phyloP scores from a whole-genome alignment of 2,329 filamentous ascomycete species.

The Aspergillus brunneoviolaceus region DNA sequence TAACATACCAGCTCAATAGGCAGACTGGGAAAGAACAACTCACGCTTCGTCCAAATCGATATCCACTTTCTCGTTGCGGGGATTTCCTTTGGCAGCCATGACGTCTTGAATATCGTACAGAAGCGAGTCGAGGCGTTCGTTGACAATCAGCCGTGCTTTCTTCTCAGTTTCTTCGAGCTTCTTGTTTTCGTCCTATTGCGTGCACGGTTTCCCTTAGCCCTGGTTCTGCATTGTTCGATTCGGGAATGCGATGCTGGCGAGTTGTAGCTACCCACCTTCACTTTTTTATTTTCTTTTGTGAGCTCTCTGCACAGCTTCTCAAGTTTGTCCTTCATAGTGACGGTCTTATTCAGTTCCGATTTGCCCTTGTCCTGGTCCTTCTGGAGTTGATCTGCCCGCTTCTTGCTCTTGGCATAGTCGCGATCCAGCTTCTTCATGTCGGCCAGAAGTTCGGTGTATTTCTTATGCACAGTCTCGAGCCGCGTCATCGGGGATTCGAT shows the following conservation, averaged over 20 bases:
- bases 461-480: slow-evolving; percentile 84
- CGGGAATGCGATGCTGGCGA: background rate
- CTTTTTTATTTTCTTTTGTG: slow-evolving; percentile 95
- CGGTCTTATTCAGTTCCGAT: slow-evolving; percentile 85
- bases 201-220: slow-evolving; percentile 13
- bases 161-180: slow-evolving; percentile 84
- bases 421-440: slow-evolving; percentile 96
- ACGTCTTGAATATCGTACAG: slow-evolving; percentile 84
- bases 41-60: slow-evolving; percentile 88
- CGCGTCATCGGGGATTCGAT: slow-evolving; percentile 92
- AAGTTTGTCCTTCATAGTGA: slow-evolving; percentile 89
- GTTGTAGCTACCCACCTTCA: slow-evolving; percentile 66
- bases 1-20: slow-evolving; percentile 9
- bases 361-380: slow-evolving; percentile 93
- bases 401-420: slow-evolving; percentile 94
- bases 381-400: slow-evolving; percentile 87
- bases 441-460: slow-evolving; percentile 84
- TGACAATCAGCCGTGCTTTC: slow-evolving; percentile 76
- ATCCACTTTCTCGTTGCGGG: slow-evolving; percentile 76
- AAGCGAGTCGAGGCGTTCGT: slow-evolving; percentile 77
- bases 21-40: slow-evolving; percentile 34
- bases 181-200: slow-evolving; percentile 79
- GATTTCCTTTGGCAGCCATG: slow-evolving; percentile 81
- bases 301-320: slow-evolving; percentile 95
- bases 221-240: background rate